Evolutionary conservation across 1,284 basidiomycete genomes (phyloP).

Genomic region (Fomes fomentarius): DNA sequence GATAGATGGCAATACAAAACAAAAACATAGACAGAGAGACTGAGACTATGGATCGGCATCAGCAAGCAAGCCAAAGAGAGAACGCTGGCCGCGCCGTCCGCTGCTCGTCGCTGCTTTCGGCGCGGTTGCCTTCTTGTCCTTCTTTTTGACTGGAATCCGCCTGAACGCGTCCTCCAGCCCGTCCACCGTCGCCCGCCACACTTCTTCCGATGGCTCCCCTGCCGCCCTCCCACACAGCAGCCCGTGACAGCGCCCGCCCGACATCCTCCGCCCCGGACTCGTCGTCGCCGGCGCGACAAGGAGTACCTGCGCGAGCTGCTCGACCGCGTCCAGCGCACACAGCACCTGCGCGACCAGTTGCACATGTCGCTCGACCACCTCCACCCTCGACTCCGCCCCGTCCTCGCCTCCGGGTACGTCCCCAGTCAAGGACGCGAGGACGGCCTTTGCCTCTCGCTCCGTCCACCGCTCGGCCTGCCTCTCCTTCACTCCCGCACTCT

Average conservation of each 20-base stretch:
- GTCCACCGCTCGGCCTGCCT: conserved; percentile 73
- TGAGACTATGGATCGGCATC: conserved; percentile 12
- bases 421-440: conserved; percentile 55
- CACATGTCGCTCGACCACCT: conserved; percentile 61
- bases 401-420: background rate
- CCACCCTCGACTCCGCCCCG: conserved; percentile 12
- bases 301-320: conserved; percentile 62
- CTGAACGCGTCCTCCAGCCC: conserved; percentile 55
- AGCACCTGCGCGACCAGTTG: conserved; percentile 74
- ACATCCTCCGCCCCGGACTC: conserved; percentile 51
- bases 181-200: conserved; percentile 53
- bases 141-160: conserved; percentile 40
- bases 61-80: conserved; percentile 16
- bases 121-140: conserved; percentile 39
- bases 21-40: conserved; percentile 1
- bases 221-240: conserved; percentile 40
- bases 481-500: conserved; percentile 49
- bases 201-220: conserved; percentile 28
- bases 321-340: conserved; percentile 59
- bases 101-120: background rate
- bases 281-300: conserved; percentile 53
- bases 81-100: background rate
- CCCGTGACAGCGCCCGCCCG: conserved; percentile 60
- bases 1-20: conserved; percentile 6
- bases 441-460: conserved; percentile 61